phyloP scores from a whole-genome alignment of 352 stramenopile species.

The Globisporangium megalacanthum region DNA sequence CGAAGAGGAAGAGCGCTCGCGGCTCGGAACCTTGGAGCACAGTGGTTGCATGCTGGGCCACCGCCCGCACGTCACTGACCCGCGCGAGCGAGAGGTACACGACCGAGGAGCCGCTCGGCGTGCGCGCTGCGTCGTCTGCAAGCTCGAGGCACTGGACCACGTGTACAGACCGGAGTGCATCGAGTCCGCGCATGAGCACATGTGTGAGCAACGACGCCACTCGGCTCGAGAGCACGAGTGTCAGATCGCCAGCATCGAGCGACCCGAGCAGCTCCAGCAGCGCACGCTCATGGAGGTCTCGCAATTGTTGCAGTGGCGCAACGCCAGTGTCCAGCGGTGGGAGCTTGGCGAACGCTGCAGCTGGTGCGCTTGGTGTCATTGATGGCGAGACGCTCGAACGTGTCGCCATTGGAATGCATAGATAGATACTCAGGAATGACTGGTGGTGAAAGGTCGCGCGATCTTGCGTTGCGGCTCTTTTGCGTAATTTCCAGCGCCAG shows the following conservation, averaged over 20 bases:
- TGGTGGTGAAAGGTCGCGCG: not conserved
- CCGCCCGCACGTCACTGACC: slow-evolving; percentile 37
- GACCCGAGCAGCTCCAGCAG: slow-evolving; percentile 34
- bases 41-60: slow-evolving; percentile 37
- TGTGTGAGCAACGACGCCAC: slow-evolving; percentile 55
- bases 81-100: slow-evolving; percentile 44
- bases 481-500: not conserved
- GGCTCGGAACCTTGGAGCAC: slow-evolving; percentile 16
- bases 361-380: not conserved
- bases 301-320: slow-evolving; percentile 17
- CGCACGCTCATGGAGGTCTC: slow-evolving; percentile 35
- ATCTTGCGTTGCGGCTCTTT: not conserved
- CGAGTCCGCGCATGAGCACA: slow-evolving; percentile 39
- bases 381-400: not conserved
- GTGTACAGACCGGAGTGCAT: slow-evolving; percentile 25
- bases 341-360: slow-evolving; percentile 4
- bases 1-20: slow-evolving; percentile 28
- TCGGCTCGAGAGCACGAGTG: slow-evolving; percentile 49
- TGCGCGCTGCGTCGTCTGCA: slow-evolving; percentile 29
- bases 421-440: too few species aligned
- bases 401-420: too few species aligned
- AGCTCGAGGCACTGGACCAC: slow-evolving; percentile 57
- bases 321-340: slow-evolving; percentile 6
- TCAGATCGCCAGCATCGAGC: slow-evolving; percentile 26
- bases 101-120: slow-evolving; percentile 20